Percentiles rank a stretch among this genome's conserved stretches.
These are phyloP conservation scores for Globisporangium paroecandrum DNA, from an alignment of 352 stramenopile species.

Conservation along the genomic window DNA sequence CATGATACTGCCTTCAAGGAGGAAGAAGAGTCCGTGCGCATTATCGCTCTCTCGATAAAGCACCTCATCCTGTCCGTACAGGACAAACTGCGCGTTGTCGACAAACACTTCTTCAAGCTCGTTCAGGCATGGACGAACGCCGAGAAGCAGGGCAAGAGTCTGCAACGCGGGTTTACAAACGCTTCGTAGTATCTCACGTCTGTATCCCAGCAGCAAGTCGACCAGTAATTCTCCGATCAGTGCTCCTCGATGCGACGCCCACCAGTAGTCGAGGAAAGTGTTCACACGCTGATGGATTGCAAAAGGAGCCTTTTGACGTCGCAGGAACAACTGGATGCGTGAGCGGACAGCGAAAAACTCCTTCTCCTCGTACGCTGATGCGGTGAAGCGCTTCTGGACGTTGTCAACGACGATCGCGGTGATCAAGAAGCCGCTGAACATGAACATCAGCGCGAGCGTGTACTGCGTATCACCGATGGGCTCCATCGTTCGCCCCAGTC, in stretches of 20 bases:
- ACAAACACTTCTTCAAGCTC: conserved; percentile 35
- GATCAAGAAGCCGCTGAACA: conserved; percentile 50
- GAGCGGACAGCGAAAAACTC: conserved; percentile 40
- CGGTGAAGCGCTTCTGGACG: conserved; percentile 48
- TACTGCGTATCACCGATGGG: conserved; percentile 37
- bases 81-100: conserved; percentile 31
- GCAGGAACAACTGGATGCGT: conserved; percentile 44
- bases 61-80: conserved; percentile 40
- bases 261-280: conserved; percentile 49
- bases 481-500: conserved; percentile 35
- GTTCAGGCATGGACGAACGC: conserved; percentile 22
- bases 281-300: conserved; percentile 42
- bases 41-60: conserved; percentile 39
- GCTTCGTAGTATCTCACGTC: conserved; percentile 34
- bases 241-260: conserved; percentile 38
- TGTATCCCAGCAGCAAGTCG: conserved; percentile 30
- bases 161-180: conserved; percentile 36
- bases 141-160: conserved; percentile 25
- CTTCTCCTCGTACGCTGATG: conserved; percentile 46
- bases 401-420: conserved; percentile 49
- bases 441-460: conserved; percentile 38
- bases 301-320: conserved; percentile 36
- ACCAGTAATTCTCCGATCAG: conserved; percentile 36
- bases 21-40: conserved; percentile 30
- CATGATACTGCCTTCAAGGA: conserved; percentile 24